Base-by-base conservation (phyloP, 2,329 filamentous ascomycete species). In the Coniochaeta sp. region DNA sequence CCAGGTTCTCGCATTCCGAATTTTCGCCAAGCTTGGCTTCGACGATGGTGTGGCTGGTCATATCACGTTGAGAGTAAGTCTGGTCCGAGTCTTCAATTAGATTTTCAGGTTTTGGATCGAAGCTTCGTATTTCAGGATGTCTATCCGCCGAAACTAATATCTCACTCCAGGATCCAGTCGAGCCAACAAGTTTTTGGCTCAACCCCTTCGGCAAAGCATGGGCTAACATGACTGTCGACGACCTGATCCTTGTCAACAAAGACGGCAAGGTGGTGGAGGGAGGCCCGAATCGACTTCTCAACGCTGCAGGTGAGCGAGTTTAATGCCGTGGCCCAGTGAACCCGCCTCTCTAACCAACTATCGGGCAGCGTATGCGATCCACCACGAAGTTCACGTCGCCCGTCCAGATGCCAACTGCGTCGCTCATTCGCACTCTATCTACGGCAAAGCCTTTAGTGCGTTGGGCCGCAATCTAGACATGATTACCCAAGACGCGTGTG, bases 11-110 rank as follows among this genome's bases (percentile, higher is more conserved):
- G 83, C 79, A 2, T 85, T 85, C 69, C 79, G 82, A 26, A 79
- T 85, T 58, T 85, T 85, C 62, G 81, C 79, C 30, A 83, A 84
- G 66, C 74, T 78, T 57, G 81, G 81, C 10, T 84, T 78, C 62
- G 82, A 84, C 61, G 83, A 86, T 70, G 84, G 84, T 16, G 83
- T 88, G 38, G 85, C 85, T n/a, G 85, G 85, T 4, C 84, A 88
- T 66, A 87, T 87, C 64, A 87, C 83, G 2, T 66, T 85, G n/a
- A 75, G 83, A n/a, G 68, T 55, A 3, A 17, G 19, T 24, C 32
- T 22, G 4, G 47, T n/a, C n/a, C n/a, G n/a, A n/a, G n/a, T n/a
- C n/a, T n/a, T n/a, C n/a, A n/a, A n/a, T n/a, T n/a, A n/a, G n/a
- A n/a, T n/a, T n/a, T n/a, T n/a, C n/a, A n/a, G n/a, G n/a, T n/a